A percentile compares a stretch with the other conserved stretches of the same genome.
phyloP scores from a whole-genome alignment of 371 early-diverging fungal species.

The Dichotomocladium elegans region DNA sequence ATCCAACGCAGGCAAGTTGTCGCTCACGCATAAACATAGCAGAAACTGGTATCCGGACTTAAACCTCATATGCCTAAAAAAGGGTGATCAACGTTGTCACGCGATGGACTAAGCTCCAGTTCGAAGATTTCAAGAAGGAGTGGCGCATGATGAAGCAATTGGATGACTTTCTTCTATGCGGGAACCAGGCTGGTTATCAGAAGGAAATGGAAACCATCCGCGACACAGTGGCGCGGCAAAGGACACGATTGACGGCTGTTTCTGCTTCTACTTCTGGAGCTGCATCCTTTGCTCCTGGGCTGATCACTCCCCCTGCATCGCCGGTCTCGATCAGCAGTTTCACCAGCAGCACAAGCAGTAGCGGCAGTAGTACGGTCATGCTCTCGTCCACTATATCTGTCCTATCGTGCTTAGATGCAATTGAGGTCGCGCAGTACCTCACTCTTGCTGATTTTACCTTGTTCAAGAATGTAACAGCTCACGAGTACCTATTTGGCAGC shows the following conservation, averaged over 20 bases:
- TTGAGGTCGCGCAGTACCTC: constrained; percentile 38
- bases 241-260: neutral
- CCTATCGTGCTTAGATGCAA: constrained; percentile 16
- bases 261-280: neutral
- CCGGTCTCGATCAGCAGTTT: neutral
- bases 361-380: neutral
- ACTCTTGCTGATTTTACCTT: constrained; percentile 39
- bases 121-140: constrained; percentile 53
- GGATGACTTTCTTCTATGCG: constrained; percentile 12
- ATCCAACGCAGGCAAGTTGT: too few relatives aligned
- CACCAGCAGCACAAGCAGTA: neutral
- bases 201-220: neutral
- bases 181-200: neutral
- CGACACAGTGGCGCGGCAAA: neutral
- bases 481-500: constrained; percentile 16
- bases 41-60: neutral
- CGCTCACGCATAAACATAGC: neutral
- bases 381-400: constrained; percentile 1
- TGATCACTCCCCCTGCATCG: neutral
- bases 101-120: constrained; percentile 61
- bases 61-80: neutral
- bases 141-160: constrained; percentile 21
- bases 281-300: neutral
- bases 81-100: constrained; percentile 58
- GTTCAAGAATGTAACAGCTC: constrained; percentile 25